These are phyloP conservation scores for Xylaria sp. DNA, from an alignment of 2,329 filamentous ascomycete species.

Conservation along the genomic window DNA sequence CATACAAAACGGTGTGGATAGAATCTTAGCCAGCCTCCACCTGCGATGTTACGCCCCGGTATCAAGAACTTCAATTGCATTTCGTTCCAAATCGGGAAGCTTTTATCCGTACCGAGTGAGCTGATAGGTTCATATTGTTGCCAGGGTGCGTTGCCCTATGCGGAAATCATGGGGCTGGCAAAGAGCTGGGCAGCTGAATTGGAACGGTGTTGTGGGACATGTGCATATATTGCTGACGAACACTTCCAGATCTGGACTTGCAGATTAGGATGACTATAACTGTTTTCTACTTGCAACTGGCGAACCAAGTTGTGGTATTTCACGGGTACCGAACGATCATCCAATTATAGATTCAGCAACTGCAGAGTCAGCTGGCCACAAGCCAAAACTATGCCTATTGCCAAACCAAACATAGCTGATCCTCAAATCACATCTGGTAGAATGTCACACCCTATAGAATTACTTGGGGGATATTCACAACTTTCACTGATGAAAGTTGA, in stretches of 20 bases:
- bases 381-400: background rate
- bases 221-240: slow-evolving; percentile 5
- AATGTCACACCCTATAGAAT: background rate
- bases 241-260: slow-evolving; percentile 8
- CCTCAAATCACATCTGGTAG: background rate
- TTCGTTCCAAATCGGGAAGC: background rate
- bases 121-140: background rate
- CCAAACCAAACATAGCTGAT: slow-evolving; percentile 6
- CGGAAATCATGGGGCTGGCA: slow-evolving; percentile 1
- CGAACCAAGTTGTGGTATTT: background rate
- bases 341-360: background rate
- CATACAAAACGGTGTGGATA: background rate
- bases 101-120: background rate
- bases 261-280: background rate
- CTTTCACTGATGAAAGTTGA: background rate
- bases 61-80: background rate
- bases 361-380: slow-evolving; percentile 16
- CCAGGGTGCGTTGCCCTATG: slow-evolving; percentile 1
- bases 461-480: background rate
- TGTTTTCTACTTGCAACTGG: slow-evolving; percentile 2
- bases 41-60: background rate
- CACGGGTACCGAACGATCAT: no score
- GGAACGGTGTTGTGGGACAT: background rate
- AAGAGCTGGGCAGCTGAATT: slow-evolving; percentile 17
- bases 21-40: background rate